Evolutionary conservation across 2,329 filamentous ascomycete genomes (phyloP), one percentile per base, ranked within the genome.

Genomic region (Epichloe festucae): DNA sequence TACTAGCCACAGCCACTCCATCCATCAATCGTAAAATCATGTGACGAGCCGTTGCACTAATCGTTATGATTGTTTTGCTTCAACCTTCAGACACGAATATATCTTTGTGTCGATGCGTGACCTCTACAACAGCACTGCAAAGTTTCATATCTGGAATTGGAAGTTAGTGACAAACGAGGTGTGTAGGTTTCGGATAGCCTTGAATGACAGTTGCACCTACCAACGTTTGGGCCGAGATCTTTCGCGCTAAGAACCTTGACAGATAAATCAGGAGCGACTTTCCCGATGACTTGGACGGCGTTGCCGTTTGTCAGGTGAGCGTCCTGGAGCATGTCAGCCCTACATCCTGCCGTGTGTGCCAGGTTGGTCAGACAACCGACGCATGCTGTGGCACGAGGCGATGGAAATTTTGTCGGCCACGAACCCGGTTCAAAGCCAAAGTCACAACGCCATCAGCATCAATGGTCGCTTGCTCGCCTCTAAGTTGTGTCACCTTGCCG

Each of bases 401-500:
- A 23, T 4, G 14, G 10, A n/a, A n/a, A 38, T 6, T 5, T 8
- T 8, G 4, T 23, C 6, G 39, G n/a, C 17, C 5, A 46, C 76
- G 54, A 71, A 89, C 86, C 48, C 84, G 76, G 64, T 87, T 89
- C 57, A 97, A 67, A 17, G 85, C 71, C 2, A 89, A 74, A 0
- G 82, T 87, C 27, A 96, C 79, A 21, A 81, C 77, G 0, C 91
- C 91, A 27, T 82, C 84, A 5, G 88, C 84, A 52, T 95, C 89
- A 34, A 97, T 78, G 5, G 82, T 81, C 0, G 89, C 91, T 48
- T 79, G 78, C 49, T 93, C 87, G 58, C 90, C 90, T 49, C 84
- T 83, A 23, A 97, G 75, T 61, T 93, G 84, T 4, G 80, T 78
- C 46, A 97, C 89, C 61, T 85, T 89, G 61, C 93, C 93, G 5